Evolutionary conservation across 1,284 basidiomycete species (phyloP).

Genomic region (Hemileia vastatrix): DNA sequence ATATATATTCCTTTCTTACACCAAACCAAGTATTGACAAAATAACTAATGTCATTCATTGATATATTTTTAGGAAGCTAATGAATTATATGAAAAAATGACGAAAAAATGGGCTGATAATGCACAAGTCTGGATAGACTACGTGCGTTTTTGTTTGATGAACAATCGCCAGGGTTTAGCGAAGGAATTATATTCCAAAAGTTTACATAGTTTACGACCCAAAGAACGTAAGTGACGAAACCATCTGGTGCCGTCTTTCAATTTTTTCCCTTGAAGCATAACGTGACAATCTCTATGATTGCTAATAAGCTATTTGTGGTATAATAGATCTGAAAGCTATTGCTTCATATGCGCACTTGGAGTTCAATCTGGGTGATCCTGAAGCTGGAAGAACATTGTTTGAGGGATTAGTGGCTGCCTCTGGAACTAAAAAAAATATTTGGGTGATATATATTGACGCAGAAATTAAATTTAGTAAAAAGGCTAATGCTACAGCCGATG

Average conservation of each 20-base stretch:
- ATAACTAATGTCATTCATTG: too few species aligned
- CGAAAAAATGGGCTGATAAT: slow-evolving; percentile 17
- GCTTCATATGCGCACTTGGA: slow-evolving; percentile 89
- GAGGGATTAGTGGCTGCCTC: slow-evolving; percentile 92
- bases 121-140: slow-evolving; percentile 20
- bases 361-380: slow-evolving; percentile 85
- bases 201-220: slow-evolving; percentile 84
- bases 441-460: slow-evolving; percentile 96
- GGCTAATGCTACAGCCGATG: too few species aligned
- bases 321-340: slow-evolving; percentile 80
- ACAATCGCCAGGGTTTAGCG: background rate
- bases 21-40: too few species aligned
- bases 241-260: background rate
- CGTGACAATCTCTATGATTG: background rate
- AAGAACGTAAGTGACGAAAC: slow-evolving; percentile 63
- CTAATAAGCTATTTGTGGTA: background rate
- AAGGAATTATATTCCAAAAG: slow-evolving; percentile 52
- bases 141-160: slow-evolving; percentile 16
- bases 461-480: slow-evolving; percentile 69
- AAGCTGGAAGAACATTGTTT: slow-evolving; percentile 89
- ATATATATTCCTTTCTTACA: too few species aligned
- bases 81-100: slow-evolving; percentile 10
- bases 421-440: slow-evolving; percentile 86
- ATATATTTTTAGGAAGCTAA: slow-evolving; percentile 15
- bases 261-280: background rate